A percentile compares a stretch with the other conserved stretches of the same genome.
Conservation (phyloP, 2,329 filamentous ascomycete species). For the Claviceps spartinae region DNA sequence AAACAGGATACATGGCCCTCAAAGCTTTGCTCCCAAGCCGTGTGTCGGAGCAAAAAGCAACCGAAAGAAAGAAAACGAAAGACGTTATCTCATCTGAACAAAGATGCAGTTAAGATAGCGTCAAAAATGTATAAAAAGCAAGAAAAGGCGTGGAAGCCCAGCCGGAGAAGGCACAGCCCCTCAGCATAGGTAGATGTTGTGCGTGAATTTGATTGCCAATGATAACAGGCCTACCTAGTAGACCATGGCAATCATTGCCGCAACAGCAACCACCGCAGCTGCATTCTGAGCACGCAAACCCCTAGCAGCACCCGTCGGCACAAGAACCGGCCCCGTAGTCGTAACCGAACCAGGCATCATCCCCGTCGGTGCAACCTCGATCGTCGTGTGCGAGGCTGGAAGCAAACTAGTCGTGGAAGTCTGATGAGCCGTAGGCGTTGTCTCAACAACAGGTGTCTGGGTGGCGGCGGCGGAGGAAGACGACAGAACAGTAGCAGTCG, state of each 20-base stretch:
- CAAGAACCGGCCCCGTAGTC: slow-evolving; percentile 7
- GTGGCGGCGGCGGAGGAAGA: slow-evolving; percentile 8
- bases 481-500: slow-evolving; percentile 10
- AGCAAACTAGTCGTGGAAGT: not conserved
- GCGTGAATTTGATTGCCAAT: not conserved
- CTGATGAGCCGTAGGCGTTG: slow-evolving; percentile 1
- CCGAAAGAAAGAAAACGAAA: no score
- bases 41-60: no score
- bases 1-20: no score
- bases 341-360: slow-evolving; percentile 10
- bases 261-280: slow-evolving; percentile 25
- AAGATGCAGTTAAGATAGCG: no score
- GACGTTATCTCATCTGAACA: no score
- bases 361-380: slow-evolving; percentile 10
- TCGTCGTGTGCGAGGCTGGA: slow-evolving; percentile 12
- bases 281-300: slow-evolving; percentile 26
- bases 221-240: slow-evolving; percentile 11
- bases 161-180: not conserved
- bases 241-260: slow-evolving; percentile 26
- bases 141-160: not conserved
- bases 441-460: slow-evolving; percentile 3
- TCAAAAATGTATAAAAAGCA: not conserved
- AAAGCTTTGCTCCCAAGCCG: no score
- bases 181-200: not conserved
- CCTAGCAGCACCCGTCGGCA: slow-evolving; percentile 19